Conservation (phyloP, 2,329 filamentous ascomycete species). For the Talaromyces verruculosus region DNA sequence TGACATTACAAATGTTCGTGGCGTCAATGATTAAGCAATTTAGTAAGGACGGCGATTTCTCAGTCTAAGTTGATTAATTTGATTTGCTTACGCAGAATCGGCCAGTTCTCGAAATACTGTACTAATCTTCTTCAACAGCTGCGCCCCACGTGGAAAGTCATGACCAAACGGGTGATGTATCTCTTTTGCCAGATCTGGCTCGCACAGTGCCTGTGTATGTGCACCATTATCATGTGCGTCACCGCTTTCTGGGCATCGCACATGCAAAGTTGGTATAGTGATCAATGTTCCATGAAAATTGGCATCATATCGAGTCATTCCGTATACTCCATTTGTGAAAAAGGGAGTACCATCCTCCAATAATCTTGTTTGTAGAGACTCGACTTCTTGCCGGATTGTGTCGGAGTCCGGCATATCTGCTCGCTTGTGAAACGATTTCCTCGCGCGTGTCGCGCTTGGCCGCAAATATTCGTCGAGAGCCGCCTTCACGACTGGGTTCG, state of each 20-base stretch:
- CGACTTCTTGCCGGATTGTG: conserved; percentile 21
- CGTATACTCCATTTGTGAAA: conserved; percentile 19
- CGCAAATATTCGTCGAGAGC: conserved; percentile 22
- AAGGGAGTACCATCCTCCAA: conserved; percentile 22
- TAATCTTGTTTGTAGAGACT: conserved; percentile 20
- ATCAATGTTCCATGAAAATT: conserved; percentile 21
- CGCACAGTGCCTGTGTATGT: conserved; percentile 23
- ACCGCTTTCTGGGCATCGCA: conserved; percentile 21
- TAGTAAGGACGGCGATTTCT: not conserved
- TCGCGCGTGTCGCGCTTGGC: conserved; percentile 23
- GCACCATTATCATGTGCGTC: conserved; percentile 21
- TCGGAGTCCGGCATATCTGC: conserved; percentile 23
- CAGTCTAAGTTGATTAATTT: not conserved
- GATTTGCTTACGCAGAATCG: conserved; percentile 17
- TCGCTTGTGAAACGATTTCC: conserved; percentile 22
- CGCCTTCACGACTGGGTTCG: conserved; percentile 20
- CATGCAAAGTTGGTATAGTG: conserved; percentile 25
- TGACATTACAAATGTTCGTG: not conserved
- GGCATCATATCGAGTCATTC: conserved; percentile 20
- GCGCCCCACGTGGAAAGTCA: conserved; percentile 25
- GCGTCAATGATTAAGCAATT: not conserved
- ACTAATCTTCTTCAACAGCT: conserved; percentile 24
- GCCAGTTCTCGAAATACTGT: conserved; percentile 23
- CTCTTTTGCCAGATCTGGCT: conserved; percentile 21
- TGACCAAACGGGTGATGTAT: conserved; percentile 24